Conservation (phyloP, 495 filamentous ascomycete species). For the Tuber brumale region DNA sequence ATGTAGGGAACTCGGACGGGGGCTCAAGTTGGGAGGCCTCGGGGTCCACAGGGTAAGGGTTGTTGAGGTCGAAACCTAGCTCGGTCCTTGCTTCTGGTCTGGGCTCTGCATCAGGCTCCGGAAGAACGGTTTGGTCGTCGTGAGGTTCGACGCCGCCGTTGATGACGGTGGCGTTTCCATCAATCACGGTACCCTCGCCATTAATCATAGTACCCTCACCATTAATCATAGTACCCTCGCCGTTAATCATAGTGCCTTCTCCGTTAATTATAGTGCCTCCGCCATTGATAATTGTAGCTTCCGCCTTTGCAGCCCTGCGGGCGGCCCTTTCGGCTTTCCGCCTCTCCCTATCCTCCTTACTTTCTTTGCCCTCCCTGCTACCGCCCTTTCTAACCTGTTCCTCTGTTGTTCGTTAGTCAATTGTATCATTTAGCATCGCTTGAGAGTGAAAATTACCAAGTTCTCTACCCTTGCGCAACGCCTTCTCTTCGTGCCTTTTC, state of each 20-base stretch:
- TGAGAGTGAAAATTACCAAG: constrained; percentile 43
- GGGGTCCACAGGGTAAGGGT: background rate
- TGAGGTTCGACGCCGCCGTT: background rate
- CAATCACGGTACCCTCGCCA: background rate
- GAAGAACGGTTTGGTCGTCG: background rate
- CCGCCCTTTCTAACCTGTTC: constrained; percentile 22
- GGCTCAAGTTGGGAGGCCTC: background rate
- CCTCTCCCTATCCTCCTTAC: constrained; percentile 10
- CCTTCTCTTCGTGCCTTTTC: constrained; percentile 45
- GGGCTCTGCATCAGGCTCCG: background rate
- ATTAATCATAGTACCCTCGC: background rate
- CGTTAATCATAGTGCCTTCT: background rate
- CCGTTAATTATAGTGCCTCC: background rate
- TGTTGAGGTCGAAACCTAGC: background rate
- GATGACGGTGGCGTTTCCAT: background rate
- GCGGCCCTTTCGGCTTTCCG: constrained; percentile 27
- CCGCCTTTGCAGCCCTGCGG: constrained; percentile 26
- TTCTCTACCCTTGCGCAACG: constrained; percentile 59
- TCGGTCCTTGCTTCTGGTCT: background rate
- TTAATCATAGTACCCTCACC: background rate
- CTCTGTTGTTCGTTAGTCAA: constrained; percentile 11
- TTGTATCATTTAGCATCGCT: background rate
- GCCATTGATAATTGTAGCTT: constrained; percentile 5
- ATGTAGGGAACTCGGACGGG: background rate
- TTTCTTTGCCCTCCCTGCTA: background rate